Conservation (phyloP, 2,329 filamentous ascomycete genomes). For the Trichoderma endophyticum region DNA sequence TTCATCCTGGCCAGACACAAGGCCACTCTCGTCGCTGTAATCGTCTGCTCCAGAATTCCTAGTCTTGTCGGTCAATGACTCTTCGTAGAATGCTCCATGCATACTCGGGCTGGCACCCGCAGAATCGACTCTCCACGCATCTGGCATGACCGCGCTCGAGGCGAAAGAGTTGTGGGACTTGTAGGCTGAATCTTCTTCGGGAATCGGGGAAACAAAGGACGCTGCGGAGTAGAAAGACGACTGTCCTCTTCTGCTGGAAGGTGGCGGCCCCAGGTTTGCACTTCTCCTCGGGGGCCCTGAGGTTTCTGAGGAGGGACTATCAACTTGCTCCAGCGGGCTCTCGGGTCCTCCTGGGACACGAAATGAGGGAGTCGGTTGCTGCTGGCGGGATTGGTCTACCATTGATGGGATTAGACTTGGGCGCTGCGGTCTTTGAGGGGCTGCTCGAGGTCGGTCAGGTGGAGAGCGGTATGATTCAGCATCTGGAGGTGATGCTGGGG, state of each 20-base stretch:
- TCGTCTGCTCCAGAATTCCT: slow-evolving; percentile 27
- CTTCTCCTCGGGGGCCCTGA: slow-evolving; percentile 41
- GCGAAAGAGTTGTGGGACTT: slow-evolving; percentile 63
- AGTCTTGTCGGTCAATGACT: slow-evolving; percentile 45
- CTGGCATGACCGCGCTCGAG: slow-evolving; percentile 70
- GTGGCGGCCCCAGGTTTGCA: slow-evolving; percentile 57
- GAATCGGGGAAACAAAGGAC: slow-evolving; percentile 71
- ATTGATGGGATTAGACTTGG: slow-evolving; percentile 60
- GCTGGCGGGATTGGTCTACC: slow-evolving; percentile 52
- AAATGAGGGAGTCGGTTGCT: slow-evolving; percentile 56
- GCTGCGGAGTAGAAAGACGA: slow-evolving; percentile 64
- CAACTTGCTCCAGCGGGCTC: neutral
- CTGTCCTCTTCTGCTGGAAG: slow-evolving; percentile 56
- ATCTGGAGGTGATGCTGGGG: slow-evolving; percentile 35
- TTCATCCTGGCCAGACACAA: neutral
- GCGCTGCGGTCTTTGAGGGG: slow-evolving; percentile 57
- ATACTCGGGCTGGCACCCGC: slow-evolving; percentile 43
- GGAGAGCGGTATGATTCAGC: slow-evolving; percentile 49
- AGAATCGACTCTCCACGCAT: slow-evolving; percentile 55
- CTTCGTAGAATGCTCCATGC: slow-evolving; percentile 51
- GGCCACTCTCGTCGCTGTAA: slow-evolving; percentile 5
- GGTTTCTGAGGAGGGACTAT: slow-evolving; percentile 25
- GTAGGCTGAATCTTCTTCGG: slow-evolving; percentile 62
- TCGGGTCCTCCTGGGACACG: slow-evolving; percentile 29
- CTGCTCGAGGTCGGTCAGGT: slow-evolving; percentile 44